These are phyloP conservation scores for Verticillium isaacii DNA, from an alignment of 2,329 filamentous ascomycete genomes.

Conservation along the genomic window DNA sequence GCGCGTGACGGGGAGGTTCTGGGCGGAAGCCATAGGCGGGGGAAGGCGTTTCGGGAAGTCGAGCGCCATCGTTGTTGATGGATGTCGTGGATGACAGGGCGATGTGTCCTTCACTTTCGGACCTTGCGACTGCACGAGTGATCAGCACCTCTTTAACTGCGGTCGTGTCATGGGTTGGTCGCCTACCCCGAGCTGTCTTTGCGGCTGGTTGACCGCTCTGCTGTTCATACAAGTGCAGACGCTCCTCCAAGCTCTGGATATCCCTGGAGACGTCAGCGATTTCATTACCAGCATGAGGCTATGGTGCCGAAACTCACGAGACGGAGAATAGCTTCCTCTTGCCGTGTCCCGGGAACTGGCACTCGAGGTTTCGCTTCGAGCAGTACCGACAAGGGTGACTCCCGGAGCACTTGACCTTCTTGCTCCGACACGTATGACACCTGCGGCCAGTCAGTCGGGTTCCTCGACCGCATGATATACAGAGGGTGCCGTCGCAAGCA, in stretches of 20 bases:
- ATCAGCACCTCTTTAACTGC: not conserved
- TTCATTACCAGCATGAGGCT: not conserved
- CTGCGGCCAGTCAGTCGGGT: not conserved
- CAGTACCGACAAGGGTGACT: conserved; percentile 1
- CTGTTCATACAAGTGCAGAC: not conserved
- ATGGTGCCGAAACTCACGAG: not conserved
- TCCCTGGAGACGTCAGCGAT: not conserved
- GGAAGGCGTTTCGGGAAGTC: not conserved
- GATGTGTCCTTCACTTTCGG: not conserved
- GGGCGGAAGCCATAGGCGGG: not conserved
- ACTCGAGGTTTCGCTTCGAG: not conserved
- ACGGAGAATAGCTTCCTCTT: not conserved
- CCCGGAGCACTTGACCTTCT: conserved; percentile 3
- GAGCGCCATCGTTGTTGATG: not conserved
- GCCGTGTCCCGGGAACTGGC: not conserved
- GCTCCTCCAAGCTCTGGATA: not conserved
- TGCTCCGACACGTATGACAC: not conserved
- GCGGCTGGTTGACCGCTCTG: not conserved
- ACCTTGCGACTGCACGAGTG: not conserved
- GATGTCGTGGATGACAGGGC: not conserved
- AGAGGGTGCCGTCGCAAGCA: not conserved
- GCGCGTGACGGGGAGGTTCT: not conserved
- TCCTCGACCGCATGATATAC: too few species aligned
- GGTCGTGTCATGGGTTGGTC: not conserved
- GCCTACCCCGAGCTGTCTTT: not conserved